Base-by-base conservation (phyloP, 2,329 filamentous ascomycete species). In the Sarocladiaceae sp. region DNA sequence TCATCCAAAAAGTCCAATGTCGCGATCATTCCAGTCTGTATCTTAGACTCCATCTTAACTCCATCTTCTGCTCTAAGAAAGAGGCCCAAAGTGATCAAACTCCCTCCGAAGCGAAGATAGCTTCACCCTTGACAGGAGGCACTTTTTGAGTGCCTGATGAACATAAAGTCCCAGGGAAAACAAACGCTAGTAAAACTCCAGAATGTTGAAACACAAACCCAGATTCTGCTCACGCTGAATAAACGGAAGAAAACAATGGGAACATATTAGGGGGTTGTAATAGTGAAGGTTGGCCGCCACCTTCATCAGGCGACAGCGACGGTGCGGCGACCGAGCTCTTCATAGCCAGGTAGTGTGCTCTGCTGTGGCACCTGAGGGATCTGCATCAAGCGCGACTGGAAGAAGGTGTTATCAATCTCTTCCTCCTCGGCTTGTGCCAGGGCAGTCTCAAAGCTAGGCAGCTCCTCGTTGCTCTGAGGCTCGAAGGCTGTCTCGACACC, bases 381-480 rank as follows among this genome's bases (percentile, higher is more conserved):
- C 18, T 58, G 55, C 37, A 70, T 49, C 21, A 65, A 45, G 31
- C 72, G 64, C 12, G 70, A 69, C 43, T 59, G 58, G 12, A 76
- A 48, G 47, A 65, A 63, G 9, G 61, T 60, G 18, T 76, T 69
- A 9, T 61, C 65, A n/a, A n/a, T n/a, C 16, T 68, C 69, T 3
- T 66, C 66, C 45, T 67, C 66, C 46, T 70, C 64, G 9, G 55
- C 53, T 44, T 61, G 55, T 1, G 63, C 63, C 49, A 74, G 59
- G 19, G 65, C 70, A 7, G 62, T 64, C 51, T 76, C 74, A 48
- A 78, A 78, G 45, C 61, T 71, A 3, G 74, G 74, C 32, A 70
- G 62, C 3, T 62, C 66, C 26, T 29, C 27, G 27, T 53, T 57
- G 12, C 54, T 57, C 4, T 55, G 51, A 9, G 59, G 54, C n/a